Evolutionary conservation across 2,329 filamentous ascomycete genomes (phyloP).

Genomic region (Aspergillus amoenus): DNA sequence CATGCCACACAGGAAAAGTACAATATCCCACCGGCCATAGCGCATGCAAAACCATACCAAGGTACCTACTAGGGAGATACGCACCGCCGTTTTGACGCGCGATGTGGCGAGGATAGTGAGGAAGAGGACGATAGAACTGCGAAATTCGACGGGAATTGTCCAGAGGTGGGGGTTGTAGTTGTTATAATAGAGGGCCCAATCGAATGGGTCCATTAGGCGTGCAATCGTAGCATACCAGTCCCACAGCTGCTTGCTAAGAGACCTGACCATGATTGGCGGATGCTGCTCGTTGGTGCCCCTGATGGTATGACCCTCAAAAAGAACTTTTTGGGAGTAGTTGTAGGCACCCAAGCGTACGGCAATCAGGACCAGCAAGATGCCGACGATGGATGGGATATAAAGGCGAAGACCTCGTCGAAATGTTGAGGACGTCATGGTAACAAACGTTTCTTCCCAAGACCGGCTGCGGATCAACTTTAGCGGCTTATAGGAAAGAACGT

Average conservation of each 20-base stretch:
- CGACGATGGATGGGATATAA: conserved; percentile 43
- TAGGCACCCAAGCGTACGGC: conserved; percentile 45
- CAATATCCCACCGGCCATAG: conserved; percentile 45
- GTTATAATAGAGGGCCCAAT: conserved; percentile 42
- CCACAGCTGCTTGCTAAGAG: conserved; percentile 35
- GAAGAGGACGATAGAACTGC: conserved; percentile 46
- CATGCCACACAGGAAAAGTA: conserved; percentile 44
- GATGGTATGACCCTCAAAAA: conserved; percentile 38
- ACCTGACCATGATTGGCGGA: conserved; percentile 34
- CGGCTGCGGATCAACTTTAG: conserved; percentile 39
- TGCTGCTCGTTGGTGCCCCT: conserved; percentile 45
- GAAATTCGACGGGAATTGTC: conserved; percentile 49
- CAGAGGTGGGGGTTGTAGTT: conserved; percentile 49
- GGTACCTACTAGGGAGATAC: conserved; percentile 33
- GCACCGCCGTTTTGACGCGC: conserved; percentile 32
- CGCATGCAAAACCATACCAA: conserved; percentile 42
- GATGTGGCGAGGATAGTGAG: conserved; percentile 42
- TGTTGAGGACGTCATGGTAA: conserved; percentile 42
- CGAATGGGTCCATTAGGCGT: conserved; percentile 38
- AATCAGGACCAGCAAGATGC: conserved; percentile 41
- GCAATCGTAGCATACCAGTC: conserved; percentile 36
- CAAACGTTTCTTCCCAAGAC: conserved; percentile 41
- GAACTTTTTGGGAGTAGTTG: conserved; percentile 37
- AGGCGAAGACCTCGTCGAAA: conserved; percentile 45
- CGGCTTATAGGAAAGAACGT: conserved; percentile 47